Base-by-base conservation (phyloP, 805 yeast species). In the Teunomyces atbi region DNA sequence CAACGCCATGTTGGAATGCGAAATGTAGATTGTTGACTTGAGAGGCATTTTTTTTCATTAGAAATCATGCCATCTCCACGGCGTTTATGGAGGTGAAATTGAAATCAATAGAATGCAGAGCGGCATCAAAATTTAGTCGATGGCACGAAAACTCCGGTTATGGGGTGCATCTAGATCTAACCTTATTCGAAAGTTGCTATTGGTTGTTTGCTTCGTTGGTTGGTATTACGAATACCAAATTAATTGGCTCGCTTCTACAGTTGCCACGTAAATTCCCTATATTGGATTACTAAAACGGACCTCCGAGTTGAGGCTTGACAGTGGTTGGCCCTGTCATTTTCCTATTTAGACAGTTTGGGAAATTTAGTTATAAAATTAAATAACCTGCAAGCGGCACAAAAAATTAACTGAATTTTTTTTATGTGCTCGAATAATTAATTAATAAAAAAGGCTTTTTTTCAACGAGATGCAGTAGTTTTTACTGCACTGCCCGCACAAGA, bases 331-430 rank as follows among this genome's bases (percentile, higher is more conserved):
- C 37, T 16, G 26, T 18, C 37, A 16, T 13, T 13, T 34, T 34
- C 37, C 37, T 20, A 19, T 18, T 34, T 19, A n/a, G 21, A n/a
- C 13, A 6, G 21, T 18, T 30, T 30, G 33, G 33, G 18, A 30
- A 30, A 15, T 10, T 30, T 30, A 30, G 33, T 30, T 7, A 13
- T 16, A 30, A 23, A 23, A 13, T 30, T 30, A 13, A 15, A 15
- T 15, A 30, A 34, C 21, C 18, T 34, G 37, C 37, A 34, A 34
- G 37, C 37, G 37, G 37, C 37, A 8, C 21, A 34, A 34, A 18
- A 19, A 34, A 11, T 13, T 30, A 30, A 8, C 4, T 4, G 10
- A 7, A 30, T 30, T 13, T 30, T 13, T 30, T 30, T 30, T 30
- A 8, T 4, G 33, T 30, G 16, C 16, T n/a, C n/a, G 18, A 15